Percentiles rank a stretch among this genome's conserved stretches.
These are phyloP conservation scores for Trichoderma breve DNA, from an alignment of 2,329 filamentous ascomycete species.

Conservation along the genomic window DNA sequence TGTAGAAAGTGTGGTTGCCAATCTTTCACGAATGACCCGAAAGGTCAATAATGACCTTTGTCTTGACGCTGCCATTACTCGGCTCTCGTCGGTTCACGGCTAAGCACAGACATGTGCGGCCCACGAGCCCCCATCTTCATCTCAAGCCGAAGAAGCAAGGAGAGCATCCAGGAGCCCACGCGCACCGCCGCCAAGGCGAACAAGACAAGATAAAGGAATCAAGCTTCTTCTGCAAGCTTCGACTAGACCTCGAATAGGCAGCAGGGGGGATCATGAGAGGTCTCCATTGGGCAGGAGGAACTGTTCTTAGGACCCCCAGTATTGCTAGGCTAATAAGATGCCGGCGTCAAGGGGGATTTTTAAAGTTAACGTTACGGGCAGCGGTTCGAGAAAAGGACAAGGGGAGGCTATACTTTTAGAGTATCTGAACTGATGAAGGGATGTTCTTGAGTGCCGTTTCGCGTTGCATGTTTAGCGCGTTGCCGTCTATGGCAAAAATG, in stretches of 20 bases:
- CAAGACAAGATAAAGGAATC: background rate
- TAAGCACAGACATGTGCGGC: background rate
- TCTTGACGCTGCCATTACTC: background rate
- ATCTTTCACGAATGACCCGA: background rate
- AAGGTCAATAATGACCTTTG: background rate
- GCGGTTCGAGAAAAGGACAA: background rate
- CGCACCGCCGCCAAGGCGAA: background rate
- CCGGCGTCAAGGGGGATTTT: background rate
- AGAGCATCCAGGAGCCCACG: background rate
- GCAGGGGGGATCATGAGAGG: background rate
- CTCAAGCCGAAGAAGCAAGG: background rate
- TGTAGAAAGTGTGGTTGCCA: background rate
- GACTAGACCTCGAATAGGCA: background rate
- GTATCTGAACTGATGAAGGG: background rate
- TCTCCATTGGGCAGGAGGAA: background rate
- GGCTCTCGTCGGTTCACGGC: background rate
- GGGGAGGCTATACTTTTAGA: background rate
- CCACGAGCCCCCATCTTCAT: background rate
- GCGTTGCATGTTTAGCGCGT: background rate
- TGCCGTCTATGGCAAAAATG: background rate
- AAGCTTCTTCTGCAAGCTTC: background rate
- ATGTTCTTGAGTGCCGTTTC: background rate
- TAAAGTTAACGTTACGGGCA: slow-evolving; percentile 14
- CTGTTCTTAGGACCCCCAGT: background rate
- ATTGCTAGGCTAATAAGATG: background rate